These are phyloP conservation scores for Trypanosoma avium DNA, from an alignment of 208 protist genomes.

Conservation along the genomic window DNA sequence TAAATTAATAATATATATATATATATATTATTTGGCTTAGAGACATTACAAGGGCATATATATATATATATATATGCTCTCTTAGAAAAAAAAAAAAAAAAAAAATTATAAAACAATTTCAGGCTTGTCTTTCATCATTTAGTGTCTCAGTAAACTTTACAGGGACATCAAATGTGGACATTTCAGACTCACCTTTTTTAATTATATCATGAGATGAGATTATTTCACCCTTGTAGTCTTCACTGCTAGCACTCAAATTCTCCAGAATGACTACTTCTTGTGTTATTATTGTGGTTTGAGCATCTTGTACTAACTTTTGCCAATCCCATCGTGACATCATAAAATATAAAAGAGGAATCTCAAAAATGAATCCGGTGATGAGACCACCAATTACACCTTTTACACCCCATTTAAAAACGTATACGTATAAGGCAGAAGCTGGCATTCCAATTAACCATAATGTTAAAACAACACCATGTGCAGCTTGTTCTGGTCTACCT, in stretches of 20 bases:
- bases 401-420: conserved; percentile 48
- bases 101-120: conserved; percentile 19
- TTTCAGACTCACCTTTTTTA: too few relatives aligned
- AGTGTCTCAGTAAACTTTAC: not conserved
- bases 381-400: conserved; percentile 52
- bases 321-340: conserved; percentile 61
- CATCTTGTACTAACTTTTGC: conserved; percentile 40
- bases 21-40: not conserved
- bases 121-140: not conserved
- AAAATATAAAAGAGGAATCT: conserved; percentile 51
- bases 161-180: not conserved
- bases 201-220: too few relatives aligned
- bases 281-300: not conserved
- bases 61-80: not conserved
- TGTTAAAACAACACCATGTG: conserved; percentile 50
- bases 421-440: conserved; percentile 47
- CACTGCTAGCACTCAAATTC: not conserved
- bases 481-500: conserved; percentile 44
- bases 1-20: not conserved
- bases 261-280: conserved; percentile 6
- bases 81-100: conserved; percentile 17
- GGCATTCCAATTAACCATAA: conserved; percentile 70
- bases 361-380: conserved; percentile 45
- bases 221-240: not conserved
- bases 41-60: not conserved